phyloP scores from a whole-genome alignment of 2,329 filamentous ascomycete species.

The Ophiocordyceps sinensis region DNA sequence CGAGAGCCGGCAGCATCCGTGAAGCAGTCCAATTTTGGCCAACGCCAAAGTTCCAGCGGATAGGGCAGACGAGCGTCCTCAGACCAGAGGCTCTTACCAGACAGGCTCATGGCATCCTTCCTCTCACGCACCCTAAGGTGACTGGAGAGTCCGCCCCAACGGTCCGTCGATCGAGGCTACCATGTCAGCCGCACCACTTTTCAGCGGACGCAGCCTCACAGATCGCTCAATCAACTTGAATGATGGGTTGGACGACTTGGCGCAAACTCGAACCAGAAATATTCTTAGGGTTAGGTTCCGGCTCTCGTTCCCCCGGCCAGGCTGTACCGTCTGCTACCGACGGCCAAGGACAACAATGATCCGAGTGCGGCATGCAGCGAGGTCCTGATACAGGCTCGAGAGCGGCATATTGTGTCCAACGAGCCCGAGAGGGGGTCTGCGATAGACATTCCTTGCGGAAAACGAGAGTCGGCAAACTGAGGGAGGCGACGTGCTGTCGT shows the following conservation, averaged over 20 bases:
- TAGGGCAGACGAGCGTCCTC: slow-evolving; percentile 62
- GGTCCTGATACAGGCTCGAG: slow-evolving; percentile 47
- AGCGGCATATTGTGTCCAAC: slow-evolving; percentile 36
- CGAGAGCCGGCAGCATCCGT: slow-evolving; percentile 15
- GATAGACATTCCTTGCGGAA: slow-evolving; percentile 52
- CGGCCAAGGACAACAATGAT: slow-evolving; percentile 21
- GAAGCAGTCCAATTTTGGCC: slow-evolving; percentile 28
- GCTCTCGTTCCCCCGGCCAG: slow-evolving; percentile 43
- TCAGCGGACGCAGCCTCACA: slow-evolving; percentile 28
- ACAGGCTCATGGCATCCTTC: slow-evolving; percentile 58
- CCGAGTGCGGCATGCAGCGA: slow-evolving; percentile 32
- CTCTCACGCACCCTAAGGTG: slow-evolving; percentile 38
- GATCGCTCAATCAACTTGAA: slow-evolving; percentile 36
- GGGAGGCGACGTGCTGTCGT: slow-evolving; percentile 55
- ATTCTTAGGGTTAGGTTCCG: slow-evolving; percentile 97
- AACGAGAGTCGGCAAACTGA: slow-evolving; percentile 63
- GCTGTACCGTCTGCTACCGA: slow-evolving; percentile 26
- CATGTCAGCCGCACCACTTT: slow-evolving; percentile 28
- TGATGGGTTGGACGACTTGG: slow-evolving; percentile 54
- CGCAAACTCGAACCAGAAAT: slow-evolving; percentile 62
- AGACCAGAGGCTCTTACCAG: slow-evolving; percentile 55
- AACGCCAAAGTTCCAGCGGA: slow-evolving; percentile 48
- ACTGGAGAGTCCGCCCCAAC: slow-evolving; percentile 40
- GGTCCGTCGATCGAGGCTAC: slow-evolving; percentile 27
- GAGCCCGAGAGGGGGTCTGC: slow-evolving; percentile 24